Evolutionary conservation across 2,329 filamentous ascomycete genomes (phyloP), one percentile per base, ranked within the genome.

Genomic region (Ceratocystis eucalypticola): DNA sequence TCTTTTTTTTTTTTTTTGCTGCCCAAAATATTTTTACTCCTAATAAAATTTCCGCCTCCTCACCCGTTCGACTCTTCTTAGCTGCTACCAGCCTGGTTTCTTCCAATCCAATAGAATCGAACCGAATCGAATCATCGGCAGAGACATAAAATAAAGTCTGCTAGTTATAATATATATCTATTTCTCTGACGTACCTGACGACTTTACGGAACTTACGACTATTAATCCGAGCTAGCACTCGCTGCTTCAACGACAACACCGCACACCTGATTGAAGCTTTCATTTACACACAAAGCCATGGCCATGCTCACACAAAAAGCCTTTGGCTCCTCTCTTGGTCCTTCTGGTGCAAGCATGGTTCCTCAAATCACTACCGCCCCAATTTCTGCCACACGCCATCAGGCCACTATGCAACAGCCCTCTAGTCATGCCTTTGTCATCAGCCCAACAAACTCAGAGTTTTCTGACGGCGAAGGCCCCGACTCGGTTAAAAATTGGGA

Each of bases 401-500:
- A 48, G 8, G 20, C 33, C 20, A 30, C 57, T 22, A 59, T 59
- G 55, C 55, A 59, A 53, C 66, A 30, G 46, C 44, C 64, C n/a
- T 62, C 45, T 2, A 67, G 17, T 41, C 62, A 65, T 22, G 61
- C 66, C 5, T 67, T 67, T 46, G 66, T 63, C 33, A 63, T 62
- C 7, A 67, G 66, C 46, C 66, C 66, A 44, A 65, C 66, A 5
- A 63, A 68, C 66, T 68, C 66, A 6, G 61, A 68, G n/a, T 55
- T 93, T 88, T 94, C 90, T 28, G 91, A 96, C 70, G 82, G 83
- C 71, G 90, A 93, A 70, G 84, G 84, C 41, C 82, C 88, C 65
- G 88, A 91, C 72, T 85, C 87, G 4, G 85, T 89, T 70, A 88
- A 87, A 82, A 88, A 83, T 75, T 97, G 93, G 93, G 88, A 93